Percentiles rank a stretch among this genome's conserved stretches.
phyloP scores from a whole-genome alignment of 371 early-diverging fungal genomes.

The Chytridium lagenaria region DNA sequence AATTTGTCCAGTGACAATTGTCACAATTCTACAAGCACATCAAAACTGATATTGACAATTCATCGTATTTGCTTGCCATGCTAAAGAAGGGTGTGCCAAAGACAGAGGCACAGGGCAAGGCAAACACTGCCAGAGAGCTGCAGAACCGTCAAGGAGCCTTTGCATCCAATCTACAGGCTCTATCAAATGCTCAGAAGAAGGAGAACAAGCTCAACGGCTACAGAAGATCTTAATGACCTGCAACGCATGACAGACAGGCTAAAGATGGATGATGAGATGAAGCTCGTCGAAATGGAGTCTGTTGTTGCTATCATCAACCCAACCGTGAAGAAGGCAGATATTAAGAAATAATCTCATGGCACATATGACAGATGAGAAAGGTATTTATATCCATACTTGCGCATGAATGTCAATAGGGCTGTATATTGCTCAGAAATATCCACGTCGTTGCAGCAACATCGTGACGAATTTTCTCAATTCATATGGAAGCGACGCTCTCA shows the following conservation, averaged over 20 bases:
- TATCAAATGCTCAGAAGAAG: constrained; percentile 25
- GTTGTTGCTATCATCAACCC: constrained; percentile 55
- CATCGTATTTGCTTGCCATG: no score
- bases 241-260: constrained; percentile 46
- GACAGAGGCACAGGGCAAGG: neutral
- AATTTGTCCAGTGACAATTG: no score
- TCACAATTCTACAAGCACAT: no score
- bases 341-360: constrained; percentile 42
- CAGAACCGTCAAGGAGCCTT: constrained; percentile 32
- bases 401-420: no score
- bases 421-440: constrained; percentile 44
- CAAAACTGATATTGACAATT: no score
- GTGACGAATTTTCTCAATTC: constrained; percentile 58
- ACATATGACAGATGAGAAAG: constrained; percentile 55
- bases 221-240: constrained; percentile 39
- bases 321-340: constrained; percentile 46
- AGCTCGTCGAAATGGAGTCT: constrained; percentile 51
- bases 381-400: constrained; percentile 20
- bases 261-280: constrained; percentile 52
- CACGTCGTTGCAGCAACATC: constrained; percentile 51
- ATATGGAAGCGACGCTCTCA: constrained; percentile 55
- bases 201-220: constrained; percentile 16
- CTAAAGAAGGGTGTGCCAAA: no score
- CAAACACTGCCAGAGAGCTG: constrained; percentile 21
- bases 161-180: constrained; percentile 33